A percentile compares a stretch with the other conserved stretches of the same genome.
Evolutionary conservation across 73 alveolate species (phyloP).

Genomic region (Stentor roeselii): DNA sequence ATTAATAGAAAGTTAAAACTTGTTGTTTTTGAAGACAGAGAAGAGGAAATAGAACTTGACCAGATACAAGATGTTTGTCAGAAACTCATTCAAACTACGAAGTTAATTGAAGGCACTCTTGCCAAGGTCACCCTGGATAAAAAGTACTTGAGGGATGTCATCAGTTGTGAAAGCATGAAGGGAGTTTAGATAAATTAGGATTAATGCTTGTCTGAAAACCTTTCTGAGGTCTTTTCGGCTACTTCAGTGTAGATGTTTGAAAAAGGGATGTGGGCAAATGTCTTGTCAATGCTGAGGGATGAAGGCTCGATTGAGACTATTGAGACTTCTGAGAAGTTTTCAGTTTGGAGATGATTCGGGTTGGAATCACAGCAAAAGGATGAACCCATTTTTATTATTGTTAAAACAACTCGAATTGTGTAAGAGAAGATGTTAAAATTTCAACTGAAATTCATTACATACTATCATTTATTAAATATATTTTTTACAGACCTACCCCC

Average conservation of each 20-base stretch:
- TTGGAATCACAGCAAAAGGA: not conserved
- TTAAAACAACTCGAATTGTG: too few relatives aligned
- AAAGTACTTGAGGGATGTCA: too few relatives aligned
- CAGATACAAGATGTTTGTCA: not conserved
- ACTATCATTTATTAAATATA: too few relatives aligned
- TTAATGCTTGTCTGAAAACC: not conserved
- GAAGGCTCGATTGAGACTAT: not conserved
- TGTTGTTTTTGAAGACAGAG: conserved; percentile 1
- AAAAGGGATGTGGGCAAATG: not conserved
- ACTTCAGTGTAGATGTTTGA: not conserved
- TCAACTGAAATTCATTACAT: too few relatives aligned
- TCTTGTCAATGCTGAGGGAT: not conserved
- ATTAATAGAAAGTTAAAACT: not conserved
- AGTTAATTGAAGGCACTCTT: not conserved
- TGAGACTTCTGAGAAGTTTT: not conserved
- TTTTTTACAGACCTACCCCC: too few relatives aligned
- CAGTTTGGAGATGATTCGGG: not conserved
- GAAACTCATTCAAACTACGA: not conserved
- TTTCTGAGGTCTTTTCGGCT: not conserved
- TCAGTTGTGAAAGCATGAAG: not conserved
- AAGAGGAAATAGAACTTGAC: not conserved
- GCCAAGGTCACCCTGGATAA: not conserved
- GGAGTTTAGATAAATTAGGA: not conserved
- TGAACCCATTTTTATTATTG: too few relatives aligned
- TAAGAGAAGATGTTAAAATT: too few relatives aligned